These are phyloP conservation scores for Podila verticillata DNA, from an alignment of 192 early-diverging fungal species.

Conservation along the genomic window DNA sequence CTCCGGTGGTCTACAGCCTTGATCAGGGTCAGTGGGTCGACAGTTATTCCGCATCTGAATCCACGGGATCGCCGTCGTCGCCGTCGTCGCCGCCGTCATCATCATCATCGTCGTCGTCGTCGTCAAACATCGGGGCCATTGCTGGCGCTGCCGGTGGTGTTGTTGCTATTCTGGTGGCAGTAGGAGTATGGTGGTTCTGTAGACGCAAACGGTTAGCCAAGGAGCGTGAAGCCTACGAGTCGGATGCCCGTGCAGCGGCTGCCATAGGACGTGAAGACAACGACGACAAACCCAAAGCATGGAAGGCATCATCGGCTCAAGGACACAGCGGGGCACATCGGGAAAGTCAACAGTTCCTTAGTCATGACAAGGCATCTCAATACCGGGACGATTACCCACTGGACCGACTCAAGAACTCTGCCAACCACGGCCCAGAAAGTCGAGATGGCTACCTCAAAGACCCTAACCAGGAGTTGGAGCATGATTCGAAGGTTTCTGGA, in stretches of 20 bases:
- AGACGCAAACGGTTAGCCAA: conserved; percentile 1
- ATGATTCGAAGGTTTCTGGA: too few relatives aligned
- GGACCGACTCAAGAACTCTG: too few relatives aligned
- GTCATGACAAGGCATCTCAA: too few relatives aligned
- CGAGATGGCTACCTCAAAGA: too few relatives aligned
- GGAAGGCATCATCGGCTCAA: too few relatives aligned
- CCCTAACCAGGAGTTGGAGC: too few relatives aligned
- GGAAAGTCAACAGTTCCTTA: too few relatives aligned
- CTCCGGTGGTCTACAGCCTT: conserved; percentile 27
- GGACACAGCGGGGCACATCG: too few relatives aligned
- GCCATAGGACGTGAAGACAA: conserved; percentile 1
- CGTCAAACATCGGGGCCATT: conserved; percentile 2
- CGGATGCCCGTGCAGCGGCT: conserved; percentile 13
- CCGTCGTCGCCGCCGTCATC: neutral
- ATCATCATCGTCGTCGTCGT: neutral
- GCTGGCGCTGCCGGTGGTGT: conserved; percentile 17
- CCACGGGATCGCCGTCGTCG: neutral
- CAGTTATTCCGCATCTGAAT: neutral
- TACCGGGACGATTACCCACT: too few relatives aligned
- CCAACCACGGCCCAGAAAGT: too few relatives aligned
- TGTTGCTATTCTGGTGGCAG: neutral
- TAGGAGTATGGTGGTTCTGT: neutral
- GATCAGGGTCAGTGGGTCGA: conserved; percentile 30
- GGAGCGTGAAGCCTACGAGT: neutral
- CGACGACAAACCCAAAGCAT: too few relatives aligned